Percentiles rank a stretch among this genome's conserved stretches.
These are phyloP conservation scores for Trichomonas tenax DNA, from an alignment of 208 protist genomes.

Conservation along the genomic window DNA sequence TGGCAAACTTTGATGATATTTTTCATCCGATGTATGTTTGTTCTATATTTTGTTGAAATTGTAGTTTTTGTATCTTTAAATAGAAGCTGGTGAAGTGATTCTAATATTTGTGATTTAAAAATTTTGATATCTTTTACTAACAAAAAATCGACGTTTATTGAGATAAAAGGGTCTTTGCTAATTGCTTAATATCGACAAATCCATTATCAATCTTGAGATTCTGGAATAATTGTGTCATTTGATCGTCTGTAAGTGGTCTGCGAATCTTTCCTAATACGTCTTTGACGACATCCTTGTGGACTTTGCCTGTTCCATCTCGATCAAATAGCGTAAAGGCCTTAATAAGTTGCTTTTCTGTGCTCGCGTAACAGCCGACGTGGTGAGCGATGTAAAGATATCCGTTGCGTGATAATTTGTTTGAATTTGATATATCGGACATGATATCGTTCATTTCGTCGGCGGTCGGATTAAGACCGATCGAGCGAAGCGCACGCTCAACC, in stretches of 20 bases:
- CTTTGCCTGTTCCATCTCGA: neutral
- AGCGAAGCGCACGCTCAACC: neutral
- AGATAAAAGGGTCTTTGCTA: neutral
- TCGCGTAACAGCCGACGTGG: neutral
- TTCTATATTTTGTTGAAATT: too few relatives aligned
- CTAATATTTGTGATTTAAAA: too few relatives aligned
- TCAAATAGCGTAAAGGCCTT: neutral
- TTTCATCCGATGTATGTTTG: too few relatives aligned
- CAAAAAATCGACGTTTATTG: neutral
- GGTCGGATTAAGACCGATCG: neutral
- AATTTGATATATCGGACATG: neutral
- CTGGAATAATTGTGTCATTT: neutral
- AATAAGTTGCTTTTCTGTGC: neutral
- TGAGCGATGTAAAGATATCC: neutral
- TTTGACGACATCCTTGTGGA: neutral
- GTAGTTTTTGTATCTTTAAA: too few relatives aligned
- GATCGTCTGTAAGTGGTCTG: neutral
- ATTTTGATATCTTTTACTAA: too few relatives aligned
- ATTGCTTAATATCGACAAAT: neutral
- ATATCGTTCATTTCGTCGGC: constrained; percentile 2
- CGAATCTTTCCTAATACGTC: neutral
- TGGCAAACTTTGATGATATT: too few relatives aligned
- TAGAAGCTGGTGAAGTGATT: too few relatives aligned
- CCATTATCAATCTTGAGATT: neutral
- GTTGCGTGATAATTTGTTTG: neutral